Conservation (phyloP, 139 green algal genomes). For the Pseudopediastrum boryanum region DNA sequence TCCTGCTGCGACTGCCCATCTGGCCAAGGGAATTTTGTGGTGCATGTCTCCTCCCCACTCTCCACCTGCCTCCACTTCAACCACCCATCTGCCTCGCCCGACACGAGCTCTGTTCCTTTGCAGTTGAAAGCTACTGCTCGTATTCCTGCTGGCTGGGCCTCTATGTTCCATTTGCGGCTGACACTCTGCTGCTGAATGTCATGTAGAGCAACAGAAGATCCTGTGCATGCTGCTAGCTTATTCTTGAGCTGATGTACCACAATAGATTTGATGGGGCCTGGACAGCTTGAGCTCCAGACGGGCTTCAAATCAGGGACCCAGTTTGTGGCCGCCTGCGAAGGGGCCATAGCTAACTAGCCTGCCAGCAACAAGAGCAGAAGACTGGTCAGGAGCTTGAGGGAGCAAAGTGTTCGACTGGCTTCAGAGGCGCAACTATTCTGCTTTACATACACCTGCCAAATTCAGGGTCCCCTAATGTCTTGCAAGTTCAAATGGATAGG, state of each 20-base stretch:
- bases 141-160: slow-evolving; percentile 29
- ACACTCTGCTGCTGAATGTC: too few relatives aligned
- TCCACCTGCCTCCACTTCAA: slow-evolving; percentile 63
- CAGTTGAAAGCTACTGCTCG: slow-evolving; percentile 40
- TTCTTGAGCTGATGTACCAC: slow-evolving; percentile 33
- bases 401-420: too few relatives aligned
- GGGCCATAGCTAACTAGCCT: background rate
- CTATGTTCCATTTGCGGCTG: too few relatives aligned
- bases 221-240: too few relatives aligned
- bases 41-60: slow-evolving; percentile 45
- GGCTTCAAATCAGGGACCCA: slow-evolving; percentile 33
- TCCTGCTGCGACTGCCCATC: slow-evolving; percentile 19
- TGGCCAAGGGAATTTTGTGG: slow-evolving; percentile 44
- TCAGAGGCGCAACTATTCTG: too few relatives aligned
- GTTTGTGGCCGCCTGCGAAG: background rate
- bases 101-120: slow-evolving; percentile 44
- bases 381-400: too few relatives aligned
- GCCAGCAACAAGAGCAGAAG: too few relatives aligned
- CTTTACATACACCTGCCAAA: too few relatives aligned
- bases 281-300: slow-evolving; percentile 24
- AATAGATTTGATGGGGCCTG: slow-evolving; percentile 29
- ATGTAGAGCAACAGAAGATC: too few relatives aligned
- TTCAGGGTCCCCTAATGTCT: too few relatives aligned
- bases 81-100: slow-evolving; percentile 48
- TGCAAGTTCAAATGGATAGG: too few relatives aligned